Conservation (phyloP, 2,329 filamentous ascomycete species). For the Aspergillus sp. region DNA sequence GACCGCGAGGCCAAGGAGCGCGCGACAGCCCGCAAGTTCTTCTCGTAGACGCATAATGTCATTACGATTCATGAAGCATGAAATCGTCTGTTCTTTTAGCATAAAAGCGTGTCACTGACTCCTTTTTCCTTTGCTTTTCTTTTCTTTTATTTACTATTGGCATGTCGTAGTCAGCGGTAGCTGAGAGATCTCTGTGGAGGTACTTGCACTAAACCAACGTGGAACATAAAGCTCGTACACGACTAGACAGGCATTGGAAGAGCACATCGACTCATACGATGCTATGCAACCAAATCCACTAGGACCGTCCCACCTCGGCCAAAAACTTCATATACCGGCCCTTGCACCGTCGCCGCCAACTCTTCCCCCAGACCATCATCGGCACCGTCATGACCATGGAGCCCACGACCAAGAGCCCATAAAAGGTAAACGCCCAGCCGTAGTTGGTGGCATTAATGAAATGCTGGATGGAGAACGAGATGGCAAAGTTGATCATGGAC, state of each 20-base stretch:
- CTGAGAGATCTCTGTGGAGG: too few species aligned
- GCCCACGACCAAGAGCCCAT: conserved; percentile 29
- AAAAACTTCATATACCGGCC: conserved; percentile 26
- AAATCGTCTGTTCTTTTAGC: conserved; percentile 17
- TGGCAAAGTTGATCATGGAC: conserved; percentile 34
- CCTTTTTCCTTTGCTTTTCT: not conserved
- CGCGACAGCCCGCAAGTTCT: conserved; percentile 90
- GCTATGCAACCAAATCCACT: too few species aligned
- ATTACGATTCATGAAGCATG: conserved; percentile 31
- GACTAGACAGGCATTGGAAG: too few species aligned
- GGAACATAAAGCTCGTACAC: too few species aligned
- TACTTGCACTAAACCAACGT: too few species aligned
- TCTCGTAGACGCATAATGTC: conserved; percentile 48
- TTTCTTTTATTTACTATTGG: conserved; percentile 1
- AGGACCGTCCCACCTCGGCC: conserved; percentile 15
- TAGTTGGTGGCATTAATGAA: conserved; percentile 38
- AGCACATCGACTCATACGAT: too few species aligned
- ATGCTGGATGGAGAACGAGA: conserved; percentile 40
- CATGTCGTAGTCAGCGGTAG: not conserved
- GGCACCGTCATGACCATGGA: conserved; percentile 26
- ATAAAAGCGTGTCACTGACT: conserved; percentile 11
- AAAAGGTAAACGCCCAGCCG: conserved; percentile 35
- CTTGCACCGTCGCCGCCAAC: conserved; percentile 29
- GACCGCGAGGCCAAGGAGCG: conserved; percentile 83
- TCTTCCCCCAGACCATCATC: conserved; percentile 34